Base-by-base conservation (phyloP, 176 grass and related monocot genomes). In the Eleusine indica region DNA sequence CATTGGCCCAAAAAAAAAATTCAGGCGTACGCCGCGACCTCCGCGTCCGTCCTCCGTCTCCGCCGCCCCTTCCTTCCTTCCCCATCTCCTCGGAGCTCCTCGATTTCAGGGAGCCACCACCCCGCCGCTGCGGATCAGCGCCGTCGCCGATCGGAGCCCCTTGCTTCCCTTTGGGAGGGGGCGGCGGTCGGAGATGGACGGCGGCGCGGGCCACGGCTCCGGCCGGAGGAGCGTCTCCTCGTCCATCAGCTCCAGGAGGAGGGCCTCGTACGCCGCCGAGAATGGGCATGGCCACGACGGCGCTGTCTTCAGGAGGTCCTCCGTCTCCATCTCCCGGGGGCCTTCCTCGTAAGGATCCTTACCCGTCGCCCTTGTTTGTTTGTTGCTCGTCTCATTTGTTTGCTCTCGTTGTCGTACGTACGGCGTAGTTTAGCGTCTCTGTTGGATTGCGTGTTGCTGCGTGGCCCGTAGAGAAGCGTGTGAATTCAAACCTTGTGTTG, bases 161-260 rank as follows among this genome's bases (percentile, higher is more conserved):
- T 16, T 19, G 53, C 57, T 66, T 66, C 46, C 47, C 57, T 62
- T 38, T 41, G 67, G 47, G 65, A 35, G 51, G 57, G 73, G 78
- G 49, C 81, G 78, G 78, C 70, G 86, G 66, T 21, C 72, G 70
- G 86, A 86, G 89, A 93, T 93, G 91, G 87, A 89, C 83, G 83
- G 88, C 88, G 68, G 79, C 75, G 85, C 82, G 73, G 89, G 84
- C 9, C 79, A 76, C 76, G 38, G 68, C 82, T 49, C 91, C 39
- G 67, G 66, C 25, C 82, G 87, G 86, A 83, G 83, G 70, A 96
- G 76, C 80, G 48, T 87, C 11, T 68, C 84, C 51, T 88, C 90
- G 35, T 68, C 77, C 69, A 0, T 68, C 30, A 79, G 74, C 4
- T 57, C 79, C 65, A 83, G 87, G 85, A 86, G 90, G 85, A 89